phyloP scores from a whole-genome alignment of 116 monocot species.

The Iris pallida region DNA sequence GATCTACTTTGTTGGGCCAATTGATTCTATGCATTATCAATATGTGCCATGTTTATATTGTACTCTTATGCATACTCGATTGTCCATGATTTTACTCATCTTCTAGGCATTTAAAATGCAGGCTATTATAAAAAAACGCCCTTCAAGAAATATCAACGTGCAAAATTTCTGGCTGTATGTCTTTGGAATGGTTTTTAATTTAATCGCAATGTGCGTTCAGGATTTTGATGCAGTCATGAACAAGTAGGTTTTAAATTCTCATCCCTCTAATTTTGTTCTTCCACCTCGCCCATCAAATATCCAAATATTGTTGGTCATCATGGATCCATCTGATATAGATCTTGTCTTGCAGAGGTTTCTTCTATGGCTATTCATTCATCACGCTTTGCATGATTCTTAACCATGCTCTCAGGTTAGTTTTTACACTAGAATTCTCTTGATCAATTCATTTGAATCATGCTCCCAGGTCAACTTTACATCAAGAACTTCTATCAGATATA shows the following conservation, averaged over 20 bases:
- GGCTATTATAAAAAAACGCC: slow-evolving; percentile 94
- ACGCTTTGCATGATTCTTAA: slow-evolving; percentile 92
- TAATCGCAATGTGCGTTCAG: slow-evolving; percentile 78
- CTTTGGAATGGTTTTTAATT: slow-evolving; percentile 91
- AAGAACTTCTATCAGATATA: no score
- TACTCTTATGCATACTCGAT: neutral
- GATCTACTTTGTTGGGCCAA: no score
- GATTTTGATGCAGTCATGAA: slow-evolving; percentile 91
- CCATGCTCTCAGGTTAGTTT: slow-evolving; percentile 83
- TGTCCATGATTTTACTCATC: neutral
- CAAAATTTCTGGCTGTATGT: slow-evolving; percentile 98
- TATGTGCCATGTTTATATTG: no score
- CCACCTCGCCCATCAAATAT: neutral
- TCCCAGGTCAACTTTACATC: no score
- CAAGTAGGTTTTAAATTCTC: slow-evolving; percentile 45
- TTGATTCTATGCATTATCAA: no score
- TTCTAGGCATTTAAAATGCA: slow-evolving; percentile 20
- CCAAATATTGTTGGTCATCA: neutral
- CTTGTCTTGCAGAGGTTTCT: slow-evolving; percentile 72
- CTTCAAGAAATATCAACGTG: slow-evolving; percentile 97
- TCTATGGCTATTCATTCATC: slow-evolving; percentile 88
- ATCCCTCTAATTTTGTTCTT: neutral
- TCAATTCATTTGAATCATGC: neutral
- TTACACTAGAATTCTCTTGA: neutral
- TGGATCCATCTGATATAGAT: slow-evolving; percentile 11